Percentiles rank a stretch among this genome's conserved stretches.
phyloP scores from a whole-genome alignment of 225 moss, liverwort and hornwort species.

The Marchantia paleacea region DNA sequence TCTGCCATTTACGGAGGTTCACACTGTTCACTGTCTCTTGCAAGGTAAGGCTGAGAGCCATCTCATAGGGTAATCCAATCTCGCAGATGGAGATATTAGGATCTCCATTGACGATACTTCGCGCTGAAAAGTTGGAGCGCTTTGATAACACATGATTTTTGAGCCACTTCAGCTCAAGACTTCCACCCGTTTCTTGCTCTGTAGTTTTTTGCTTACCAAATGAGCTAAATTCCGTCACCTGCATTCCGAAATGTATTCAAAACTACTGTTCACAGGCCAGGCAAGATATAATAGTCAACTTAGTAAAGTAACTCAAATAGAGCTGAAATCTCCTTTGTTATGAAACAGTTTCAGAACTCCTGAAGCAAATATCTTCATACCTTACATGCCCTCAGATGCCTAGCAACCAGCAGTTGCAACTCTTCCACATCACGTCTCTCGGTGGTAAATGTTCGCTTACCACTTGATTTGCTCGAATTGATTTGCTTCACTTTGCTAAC shows the following conservation, averaged over 20 bases:
- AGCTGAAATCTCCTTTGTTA: neutral
- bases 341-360: neutral
- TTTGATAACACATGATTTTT: constrained; percentile 63
- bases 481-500: constrained; percentile 36
- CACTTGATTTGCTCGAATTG: neutral
- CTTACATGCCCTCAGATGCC: constrained; percentile 44
- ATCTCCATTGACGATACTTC: constrained; percentile 71
- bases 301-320: neutral
- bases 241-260: neutral
- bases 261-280: neutral
- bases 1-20: constrained; percentile 54
- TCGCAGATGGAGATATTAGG: constrained; percentile 64
- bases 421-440: constrained; percentile 20
- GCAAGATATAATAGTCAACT: neutral
- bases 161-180: constrained; percentile 74
- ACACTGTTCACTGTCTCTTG: constrained; percentile 52
- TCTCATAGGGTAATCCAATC: constrained; percentile 65
- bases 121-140: constrained; percentile 56
- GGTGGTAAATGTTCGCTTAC: constrained; percentile 8
- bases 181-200: constrained; percentile 61
- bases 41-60: constrained; percentile 59
- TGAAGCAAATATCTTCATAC: constrained; percentile 14
- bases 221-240: constrained; percentile 18
- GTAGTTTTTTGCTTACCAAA: neutral
- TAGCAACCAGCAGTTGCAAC: constrained; percentile 40